Evolutionary conservation across 768 basidiomycete genomes (phyloP), one percentile per base, ranked within the genome.

Genomic region (Rhizopogon roseolus): DNA sequence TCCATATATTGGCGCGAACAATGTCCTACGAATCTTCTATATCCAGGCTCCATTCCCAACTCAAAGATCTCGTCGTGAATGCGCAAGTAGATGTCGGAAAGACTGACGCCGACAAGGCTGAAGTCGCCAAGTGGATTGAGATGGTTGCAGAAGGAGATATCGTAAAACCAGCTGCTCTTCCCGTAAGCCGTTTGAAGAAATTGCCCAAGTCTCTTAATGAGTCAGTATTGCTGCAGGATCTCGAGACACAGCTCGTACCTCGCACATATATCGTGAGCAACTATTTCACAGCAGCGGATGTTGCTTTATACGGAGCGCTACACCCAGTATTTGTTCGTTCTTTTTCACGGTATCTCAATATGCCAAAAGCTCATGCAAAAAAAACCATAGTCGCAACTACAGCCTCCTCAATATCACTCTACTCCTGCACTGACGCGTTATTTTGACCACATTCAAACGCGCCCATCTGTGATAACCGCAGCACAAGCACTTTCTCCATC

Each of bases 381-480:
- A 17, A 4, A 4, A 9, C 16, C 55, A 34, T 66, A 96, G 87
- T 81, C 88, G 8, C 82, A 85, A 64, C 74, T 88, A 16, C 79
- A 83, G 61, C 76, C 88, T 5, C 60, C 78, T n/a, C 81, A 89
- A 65, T 88, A 90, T 74, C 86, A 90, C 66, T 72, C 85, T 16
- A 80, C 84, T 52, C 93, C 96, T 5, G 80, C 90, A 19, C 68
- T 98, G 38, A 90, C 90, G 40, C 90, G 97, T 42, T 98, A 96
- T 77, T 96, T 98, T 66, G 89, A 95, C 71, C 93, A 98, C 71
- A 81, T 99, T 54, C 96, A 98, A 73, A 78, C 82, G 43, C 76
- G 76, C 19, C 76, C 85, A 6, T 68, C 79, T 14, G 83, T 97
- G 39, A 77, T 81, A 25, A 73, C 76, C 42, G 78, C 82, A 3